Evolutionary conservation across 2,329 filamentous ascomycete species (phyloP).

Genomic region (Colletotrichum gigasporum): DNA sequence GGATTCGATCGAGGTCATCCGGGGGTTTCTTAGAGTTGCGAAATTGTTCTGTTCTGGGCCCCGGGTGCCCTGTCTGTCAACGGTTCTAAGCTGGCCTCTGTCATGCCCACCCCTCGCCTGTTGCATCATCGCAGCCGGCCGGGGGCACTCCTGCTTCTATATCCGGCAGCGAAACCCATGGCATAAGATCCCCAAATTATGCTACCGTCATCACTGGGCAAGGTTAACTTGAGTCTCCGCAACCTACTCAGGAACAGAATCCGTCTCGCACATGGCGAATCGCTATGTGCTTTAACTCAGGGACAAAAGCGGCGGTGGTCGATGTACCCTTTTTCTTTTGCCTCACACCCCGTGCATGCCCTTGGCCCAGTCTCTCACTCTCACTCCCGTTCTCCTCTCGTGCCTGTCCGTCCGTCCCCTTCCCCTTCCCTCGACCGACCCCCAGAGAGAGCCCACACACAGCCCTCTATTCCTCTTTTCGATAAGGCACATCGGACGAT

Average conservation of each 20-base stretch:
- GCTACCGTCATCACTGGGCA: conserved; percentile 60
- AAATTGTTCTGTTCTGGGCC: conserved; percentile 40
- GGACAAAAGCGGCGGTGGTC: conserved; percentile 50
- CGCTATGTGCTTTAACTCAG: conserved; percentile 57
- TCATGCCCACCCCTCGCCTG: conserved; percentile 44
- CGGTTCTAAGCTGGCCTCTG: conserved; percentile 40
- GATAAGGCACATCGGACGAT: conserved; percentile 57
- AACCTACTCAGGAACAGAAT: conserved; percentile 55
- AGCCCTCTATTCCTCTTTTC: conserved; percentile 38
- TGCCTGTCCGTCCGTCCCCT: conserved; percentile 13
- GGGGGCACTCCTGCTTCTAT: conserved; percentile 58
- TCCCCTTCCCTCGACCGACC: conserved; percentile 16
- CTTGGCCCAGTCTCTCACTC: conserved; percentile 39
- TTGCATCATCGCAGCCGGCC: conserved; percentile 53
- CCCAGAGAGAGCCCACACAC: conserved; percentile 31
- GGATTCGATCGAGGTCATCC: conserved; percentile 38
- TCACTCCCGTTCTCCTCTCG: conserved; percentile 16
- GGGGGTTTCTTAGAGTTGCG: conserved; percentile 41
- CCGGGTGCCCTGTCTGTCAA: conserved; percentile 44
- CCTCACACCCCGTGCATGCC: conserved; percentile 25
- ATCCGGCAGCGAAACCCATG: conserved; percentile 59
- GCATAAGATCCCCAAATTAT: conserved; percentile 71
- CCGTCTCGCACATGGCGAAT: conserved; percentile 59
- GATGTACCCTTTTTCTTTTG: conserved; percentile 38
- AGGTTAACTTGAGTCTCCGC: conserved; percentile 53